phyloP scores from a whole-genome alignment of 768 basidiomycete genomes.

The Fomitopsis pulvina region DNA sequence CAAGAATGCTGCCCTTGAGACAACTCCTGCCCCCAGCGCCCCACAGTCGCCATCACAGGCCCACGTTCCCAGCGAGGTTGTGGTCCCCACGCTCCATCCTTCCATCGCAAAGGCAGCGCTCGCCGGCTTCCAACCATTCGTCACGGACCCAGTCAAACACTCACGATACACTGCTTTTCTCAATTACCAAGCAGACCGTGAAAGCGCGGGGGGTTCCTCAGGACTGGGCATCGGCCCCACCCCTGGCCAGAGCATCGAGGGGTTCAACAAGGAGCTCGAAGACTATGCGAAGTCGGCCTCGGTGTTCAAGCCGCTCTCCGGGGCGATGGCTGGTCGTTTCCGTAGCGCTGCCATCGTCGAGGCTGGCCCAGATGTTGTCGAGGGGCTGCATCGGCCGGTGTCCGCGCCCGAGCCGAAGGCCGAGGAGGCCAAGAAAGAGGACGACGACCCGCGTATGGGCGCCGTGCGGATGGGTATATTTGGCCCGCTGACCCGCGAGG shows the following conservation, averaged over 20 bases:
- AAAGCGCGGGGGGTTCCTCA: conserved; percentile 28
- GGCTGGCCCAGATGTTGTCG: conserved; percentile 48
- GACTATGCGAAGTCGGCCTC: conserved; percentile 85
- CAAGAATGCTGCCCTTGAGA: conserved; percentile 18
- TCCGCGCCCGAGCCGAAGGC: neutral
- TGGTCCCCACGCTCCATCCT: conserved; percentile 48
- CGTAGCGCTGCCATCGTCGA: conserved; percentile 76
- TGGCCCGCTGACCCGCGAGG: conserved; percentile 78
- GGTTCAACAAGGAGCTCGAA: conserved; percentile 74
- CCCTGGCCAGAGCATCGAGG: conserved; percentile 54
- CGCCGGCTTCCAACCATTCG: conserved; percentile 86
- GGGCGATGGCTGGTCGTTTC: conserved; percentile 94
- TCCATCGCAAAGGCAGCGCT: conserved; percentile 83
- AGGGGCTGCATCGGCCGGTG: conserved; percentile 60
- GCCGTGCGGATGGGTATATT: conserved; percentile 89
- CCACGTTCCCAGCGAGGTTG: conserved; percentile 25
- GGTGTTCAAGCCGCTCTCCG: conserved; percentile 87
- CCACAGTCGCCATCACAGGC: conserved; percentile 18
- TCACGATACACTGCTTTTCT: conserved; percentile 82
- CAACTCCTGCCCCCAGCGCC: conserved; percentile 23
- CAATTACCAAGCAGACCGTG: conserved; percentile 49
- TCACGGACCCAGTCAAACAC: conserved; percentile 70
- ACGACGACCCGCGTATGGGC: conserved; percentile 69
- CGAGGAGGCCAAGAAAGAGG: conserved; percentile 42
- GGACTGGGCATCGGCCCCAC: conserved; percentile 42